Evolutionary conservation across 1,284 basidiomycete species (phyloP).

Genomic region (Neotropicomus parvogracilis): DNA sequence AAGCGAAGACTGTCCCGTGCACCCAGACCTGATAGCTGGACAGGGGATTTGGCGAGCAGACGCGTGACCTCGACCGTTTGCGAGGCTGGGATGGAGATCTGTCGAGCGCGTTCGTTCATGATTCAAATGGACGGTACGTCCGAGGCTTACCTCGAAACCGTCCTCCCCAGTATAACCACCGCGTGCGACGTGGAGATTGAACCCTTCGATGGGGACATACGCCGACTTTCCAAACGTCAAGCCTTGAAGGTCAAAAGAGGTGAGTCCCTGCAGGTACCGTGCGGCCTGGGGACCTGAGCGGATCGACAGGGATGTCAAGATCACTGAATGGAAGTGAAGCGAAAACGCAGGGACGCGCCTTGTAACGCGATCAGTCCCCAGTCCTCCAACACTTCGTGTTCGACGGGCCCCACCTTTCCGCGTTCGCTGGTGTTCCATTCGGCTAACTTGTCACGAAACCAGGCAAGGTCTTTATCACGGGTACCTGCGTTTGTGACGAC

Average conservation of each 20-base stretch:
- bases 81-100: slow-evolving; percentile 88
- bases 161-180: slow-evolving; percentile 99
- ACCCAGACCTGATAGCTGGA: slow-evolving; percentile 87
- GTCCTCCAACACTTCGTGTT: slow-evolving; percentile 77
- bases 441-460: slow-evolving; percentile 66
- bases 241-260: slow-evolving; percentile 65
- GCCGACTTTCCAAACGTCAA: slow-evolving; percentile 81
- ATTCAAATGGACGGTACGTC: background rate
- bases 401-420: slow-evolving; percentile 57
- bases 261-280: slow-evolving; percentile 71
- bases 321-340: background rate
- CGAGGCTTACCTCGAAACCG: slow-evolving; percentile 79
- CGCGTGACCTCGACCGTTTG: slow-evolving; percentile 72
- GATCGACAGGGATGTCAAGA: background rate
- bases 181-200: slow-evolving; percentile 88
- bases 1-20: slow-evolving; percentile 91
- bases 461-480: slow-evolving; percentile 75
- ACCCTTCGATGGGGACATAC: slow-evolving; percentile 72
- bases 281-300: slow-evolving; percentile 78
- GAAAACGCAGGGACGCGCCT: slow-evolving; percentile 42
- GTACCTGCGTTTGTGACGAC: slow-evolving; percentile 96
- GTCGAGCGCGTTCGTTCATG: slow-evolving; percentile 1
- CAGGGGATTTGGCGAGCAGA: slow-evolving; percentile 67
- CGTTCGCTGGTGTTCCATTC: slow-evolving; percentile 70
- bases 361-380: slow-evolving; percentile 93